Evolutionary conservation across 2,329 filamentous ascomycete genomes (phyloP).

Genomic region (Venturia pyrina): DNA sequence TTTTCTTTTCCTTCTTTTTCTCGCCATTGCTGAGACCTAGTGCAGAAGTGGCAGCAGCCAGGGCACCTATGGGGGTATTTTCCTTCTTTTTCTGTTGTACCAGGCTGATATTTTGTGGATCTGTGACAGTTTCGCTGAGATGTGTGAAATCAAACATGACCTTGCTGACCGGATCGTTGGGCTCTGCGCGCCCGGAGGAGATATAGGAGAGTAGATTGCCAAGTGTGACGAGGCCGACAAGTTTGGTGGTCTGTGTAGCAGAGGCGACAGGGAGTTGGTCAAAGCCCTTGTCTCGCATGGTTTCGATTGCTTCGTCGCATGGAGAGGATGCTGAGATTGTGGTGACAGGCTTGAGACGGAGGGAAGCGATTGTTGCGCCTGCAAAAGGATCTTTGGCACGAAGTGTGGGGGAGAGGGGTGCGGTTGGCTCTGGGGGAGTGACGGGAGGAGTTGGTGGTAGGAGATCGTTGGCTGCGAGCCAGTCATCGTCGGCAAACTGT

Average conservation of each 20-base stretch:
- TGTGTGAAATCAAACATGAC: constrained; percentile 97
- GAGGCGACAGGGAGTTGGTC: constrained; percentile 90
- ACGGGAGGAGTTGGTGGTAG: constrained; percentile 51
- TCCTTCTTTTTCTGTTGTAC: constrained; percentile 20
- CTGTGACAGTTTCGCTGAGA: constrained; percentile 82
- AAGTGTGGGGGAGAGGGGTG: constrained; percentile 27
- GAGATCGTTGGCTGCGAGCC: constrained; percentile 93
- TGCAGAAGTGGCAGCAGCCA: not conserved
- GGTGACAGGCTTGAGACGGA: constrained; percentile 88
- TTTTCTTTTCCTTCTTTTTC: constrained; percentile 37
- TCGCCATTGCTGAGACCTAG: not conserved
- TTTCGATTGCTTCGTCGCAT: constrained; percentile 86
- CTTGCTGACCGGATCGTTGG: constrained; percentile 63
- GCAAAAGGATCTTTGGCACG: constrained; percentile 56
- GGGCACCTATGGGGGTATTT: not conserved
- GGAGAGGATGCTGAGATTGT: constrained; percentile 62
- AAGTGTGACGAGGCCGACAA: constrained; percentile 87
- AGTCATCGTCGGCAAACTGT: constrained; percentile 92
- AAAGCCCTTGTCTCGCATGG: constrained; percentile 96
- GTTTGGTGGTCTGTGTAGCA: constrained; percentile 50
- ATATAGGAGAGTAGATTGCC: constrained; percentile 91
- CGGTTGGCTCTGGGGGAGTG: constrained; percentile 25
- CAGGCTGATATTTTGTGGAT: constrained; percentile 55
- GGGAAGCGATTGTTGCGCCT: constrained; percentile 67
- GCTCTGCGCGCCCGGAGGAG: constrained; percentile 68